Percentiles rank a stretch among this genome's conserved stretches.
phyloP scores from a whole-genome alignment of 345 rosid species.

The Eutrema heterophyllum region DNA sequence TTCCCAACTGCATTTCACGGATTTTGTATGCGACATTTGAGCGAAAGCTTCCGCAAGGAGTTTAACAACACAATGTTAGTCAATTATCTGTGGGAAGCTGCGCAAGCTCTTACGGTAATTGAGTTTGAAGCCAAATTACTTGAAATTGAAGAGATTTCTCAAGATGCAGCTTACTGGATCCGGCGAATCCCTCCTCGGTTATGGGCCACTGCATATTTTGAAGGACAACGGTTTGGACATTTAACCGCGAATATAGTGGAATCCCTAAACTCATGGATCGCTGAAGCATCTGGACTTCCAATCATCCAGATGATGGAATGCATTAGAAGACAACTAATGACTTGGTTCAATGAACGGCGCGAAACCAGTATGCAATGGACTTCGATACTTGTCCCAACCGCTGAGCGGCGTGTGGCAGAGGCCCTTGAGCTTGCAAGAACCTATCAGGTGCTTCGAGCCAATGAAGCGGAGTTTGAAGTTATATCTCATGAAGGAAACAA shows the following conservation, averaged over 20 bases:
- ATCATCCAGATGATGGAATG: conserved; percentile 99
- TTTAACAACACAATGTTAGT: conserved; percentile 89
- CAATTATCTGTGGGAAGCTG: conserved; percentile 92
- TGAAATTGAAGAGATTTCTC: conserved; percentile 89
- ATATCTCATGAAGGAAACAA: conserved; percentile 87
- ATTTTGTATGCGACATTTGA: conserved; percentile 92
- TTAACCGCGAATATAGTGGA: conserved; percentile 84
- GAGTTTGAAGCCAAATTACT: conserved; percentile 87
- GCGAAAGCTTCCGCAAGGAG: conserved; percentile 92
- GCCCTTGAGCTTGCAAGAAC: conserved; percentile 85
- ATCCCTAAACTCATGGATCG: conserved; percentile 80
- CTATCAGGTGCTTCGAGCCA: conserved; percentile 87
- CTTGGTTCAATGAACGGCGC: conserved; percentile 94
- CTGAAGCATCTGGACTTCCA: conserved; percentile 96
- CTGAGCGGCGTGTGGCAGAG: conserved; percentile 81
- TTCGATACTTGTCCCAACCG: conserved; percentile 88
- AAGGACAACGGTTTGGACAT: conserved; percentile 89
- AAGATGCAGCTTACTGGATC: conserved; percentile 95
- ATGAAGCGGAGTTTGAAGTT: conserved; percentile 94
- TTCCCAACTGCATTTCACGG: conserved; percentile 98
- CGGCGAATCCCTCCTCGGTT: conserved; percentile 84
- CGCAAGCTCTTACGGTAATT: conserved; percentile 81
- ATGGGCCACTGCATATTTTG: conserved; percentile 97
- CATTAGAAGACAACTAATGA: conserved; percentile 95
- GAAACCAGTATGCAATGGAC: conserved; percentile 97